phyloP scores from a whole-genome alignment of 768 basidiomycete genomes.

The Hygrocybe coccinea region DNA sequence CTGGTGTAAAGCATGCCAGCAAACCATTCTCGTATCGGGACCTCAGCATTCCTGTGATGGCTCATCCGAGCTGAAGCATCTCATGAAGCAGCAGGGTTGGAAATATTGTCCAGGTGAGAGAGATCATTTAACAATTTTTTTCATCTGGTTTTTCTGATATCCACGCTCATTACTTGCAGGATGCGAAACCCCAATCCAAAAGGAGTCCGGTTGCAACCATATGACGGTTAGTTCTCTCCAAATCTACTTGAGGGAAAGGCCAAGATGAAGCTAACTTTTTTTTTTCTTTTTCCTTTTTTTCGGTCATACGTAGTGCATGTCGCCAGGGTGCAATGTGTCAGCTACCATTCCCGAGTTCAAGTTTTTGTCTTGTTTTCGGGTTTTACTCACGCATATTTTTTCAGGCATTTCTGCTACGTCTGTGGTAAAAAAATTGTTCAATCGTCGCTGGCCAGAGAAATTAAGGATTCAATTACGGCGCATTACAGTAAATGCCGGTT shows the following conservation, averaged over 20 bases:
- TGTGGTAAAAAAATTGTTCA: slow-evolving; percentile 12
- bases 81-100: slow-evolving; percentile 49
- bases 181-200: slow-evolving; percentile 47
- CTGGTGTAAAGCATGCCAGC: slow-evolving; percentile 51
- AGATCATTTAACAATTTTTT: slow-evolving; percentile 8
- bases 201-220: slow-evolving; percentile 52
- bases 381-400: background rate
- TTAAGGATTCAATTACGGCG: background rate
- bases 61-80: slow-evolving; percentile 39
- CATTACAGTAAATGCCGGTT: slow-evolving; percentile 10
- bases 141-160: background rate
- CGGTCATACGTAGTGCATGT: slow-evolving; percentile 49
- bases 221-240: slow-evolving; percentile 44
- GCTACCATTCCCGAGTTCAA: slow-evolving; percentile 8
- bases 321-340: slow-evolving; percentile 53
- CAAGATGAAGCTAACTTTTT: background rate
- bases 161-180: slow-evolving; percentile 21
- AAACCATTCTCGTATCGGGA: slow-evolving; percentile 26
- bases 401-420: slow-evolving; percentile 13
- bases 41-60: slow-evolving; percentile 49
- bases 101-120: slow-evolving; percentile 45
- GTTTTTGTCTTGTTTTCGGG: background rate
- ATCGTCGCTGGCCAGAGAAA: slow-evolving; percentile 6
- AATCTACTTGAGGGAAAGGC: background rate
- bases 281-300: too few relatives aligned